A percentile compares a stretch with the other conserved stretches of the same genome.
Conservation (phyloP, 768 basidiomycete genomes). For the Pisolithus marmoratus region DNA sequence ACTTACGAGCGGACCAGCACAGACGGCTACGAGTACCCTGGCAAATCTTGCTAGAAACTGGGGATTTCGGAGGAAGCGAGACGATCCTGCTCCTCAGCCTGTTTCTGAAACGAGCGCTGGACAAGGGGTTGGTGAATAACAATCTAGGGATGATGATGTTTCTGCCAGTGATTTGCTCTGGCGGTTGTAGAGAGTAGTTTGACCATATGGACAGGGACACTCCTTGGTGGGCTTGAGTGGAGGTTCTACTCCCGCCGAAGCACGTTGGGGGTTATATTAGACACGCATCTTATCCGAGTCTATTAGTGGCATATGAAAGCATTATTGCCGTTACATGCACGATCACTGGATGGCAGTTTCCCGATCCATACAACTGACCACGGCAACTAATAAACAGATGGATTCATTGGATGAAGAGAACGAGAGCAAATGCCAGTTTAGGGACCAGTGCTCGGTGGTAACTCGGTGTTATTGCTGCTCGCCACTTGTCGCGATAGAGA, state of each 20-base stretch:
- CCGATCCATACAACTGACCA: too few relatives aligned
- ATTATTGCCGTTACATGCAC: too few relatives aligned
- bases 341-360: too few relatives aligned
- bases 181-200: conserved; percentile 13
- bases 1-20: conserved; percentile 14
- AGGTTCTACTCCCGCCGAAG: not conserved
- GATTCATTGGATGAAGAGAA: too few relatives aligned
- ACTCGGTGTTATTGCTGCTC: too few relatives aligned
- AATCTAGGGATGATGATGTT: conserved; percentile 17
- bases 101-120: conserved; percentile 21
- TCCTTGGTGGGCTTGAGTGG: not conserved
- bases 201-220: too few relatives aligned
- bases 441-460: too few relatives aligned
- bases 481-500: too few relatives aligned
- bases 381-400: too few relatives aligned
- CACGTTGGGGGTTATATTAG: not conserved
- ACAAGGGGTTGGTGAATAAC: conserved; percentile 8
- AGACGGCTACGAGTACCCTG: conserved; percentile 46
- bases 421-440: too few relatives aligned
- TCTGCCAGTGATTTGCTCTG: conserved; percentile 37
- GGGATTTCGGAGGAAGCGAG: conserved; percentile 60
- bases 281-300: too few relatives aligned
- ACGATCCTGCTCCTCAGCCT: conserved; percentile 7
- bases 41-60: conserved; percentile 59
- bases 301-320: too few relatives aligned